A percentile compares a stretch with the other conserved stretches of the same genome.
Evolutionary conservation across 805 yeast species (phyloP).

Genomic region (Yarrowia deformans): DNA sequence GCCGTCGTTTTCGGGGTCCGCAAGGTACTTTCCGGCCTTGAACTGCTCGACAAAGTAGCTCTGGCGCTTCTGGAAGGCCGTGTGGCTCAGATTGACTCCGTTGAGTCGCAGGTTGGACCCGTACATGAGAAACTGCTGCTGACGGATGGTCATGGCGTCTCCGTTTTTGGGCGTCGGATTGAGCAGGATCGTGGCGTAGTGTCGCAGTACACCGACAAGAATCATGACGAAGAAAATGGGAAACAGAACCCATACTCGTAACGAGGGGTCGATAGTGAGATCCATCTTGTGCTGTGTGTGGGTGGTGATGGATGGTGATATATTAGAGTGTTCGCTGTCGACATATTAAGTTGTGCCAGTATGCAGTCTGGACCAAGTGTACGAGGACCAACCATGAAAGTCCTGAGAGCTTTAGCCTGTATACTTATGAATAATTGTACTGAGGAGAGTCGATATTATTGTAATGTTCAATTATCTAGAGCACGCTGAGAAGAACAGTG

Average conservation of each 20-base stretch:
- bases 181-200: slow-evolving; percentile 67
- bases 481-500: no score
- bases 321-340: neutral
- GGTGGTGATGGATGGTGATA: neutral
- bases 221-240: slow-evolving; percentile 94
- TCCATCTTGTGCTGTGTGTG: slow-evolving; percentile 33
- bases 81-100: slow-evolving; percentile 58
- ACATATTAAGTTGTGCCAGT: slow-evolving; percentile 5
- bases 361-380: no score
- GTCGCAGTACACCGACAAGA: slow-evolving; percentile 78
- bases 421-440: no score
- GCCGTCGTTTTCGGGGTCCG: slow-evolving; percentile 55
- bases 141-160: slow-evolving; percentile 60
- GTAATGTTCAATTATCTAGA: no score
- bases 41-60: slow-evolving; percentile 58
- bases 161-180: slow-evolving; percentile 64
- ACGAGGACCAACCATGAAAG: no score
- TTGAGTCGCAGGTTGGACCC: slow-evolving; percentile 66
- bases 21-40: slow-evolving; percentile 62
- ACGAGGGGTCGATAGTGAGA: slow-evolving; percentile 68
- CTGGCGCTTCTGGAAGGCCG: slow-evolving; percentile 64
- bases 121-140: slow-evolving; percentile 68
- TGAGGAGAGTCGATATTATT: no score
- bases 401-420: no score
- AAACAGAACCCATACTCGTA: slow-evolving; percentile 86